Evolutionary conservation across 345 rosid genomes (phyloP).

Genomic region (Pistacia integerrima): DNA sequence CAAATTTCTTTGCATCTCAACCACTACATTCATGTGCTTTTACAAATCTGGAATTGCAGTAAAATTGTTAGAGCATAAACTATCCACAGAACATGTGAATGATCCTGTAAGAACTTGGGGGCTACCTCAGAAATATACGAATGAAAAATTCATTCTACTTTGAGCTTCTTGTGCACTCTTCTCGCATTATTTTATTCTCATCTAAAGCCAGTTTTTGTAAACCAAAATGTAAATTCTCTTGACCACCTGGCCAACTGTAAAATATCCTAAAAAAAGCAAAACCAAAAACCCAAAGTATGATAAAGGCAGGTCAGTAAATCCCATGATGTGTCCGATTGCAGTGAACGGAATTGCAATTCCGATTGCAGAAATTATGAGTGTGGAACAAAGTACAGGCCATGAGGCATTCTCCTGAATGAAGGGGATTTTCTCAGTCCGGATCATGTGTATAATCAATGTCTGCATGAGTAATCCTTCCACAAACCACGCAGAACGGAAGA

Average conservation of each 20-base stretch:
- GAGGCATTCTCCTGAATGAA: slow-evolving; percentile 63
- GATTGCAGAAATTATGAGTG: slow-evolving; percentile 49
- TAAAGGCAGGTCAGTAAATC: slow-evolving; percentile 45
- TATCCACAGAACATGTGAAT: not conserved
- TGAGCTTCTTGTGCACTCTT: not conserved
- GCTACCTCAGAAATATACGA: slow-evolving; percentile 26
- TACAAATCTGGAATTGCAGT: slow-evolving; percentile 12
- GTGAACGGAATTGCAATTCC: slow-evolving; percentile 57
- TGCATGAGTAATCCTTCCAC: slow-evolving; percentile 72
- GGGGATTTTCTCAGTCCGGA: slow-evolving; percentile 66
- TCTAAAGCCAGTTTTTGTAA: slow-evolving; percentile 56
- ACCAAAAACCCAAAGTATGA: slow-evolving; percentile 59
- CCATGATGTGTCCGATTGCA: slow-evolving; percentile 41
- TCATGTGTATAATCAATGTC: slow-evolving; percentile 62
- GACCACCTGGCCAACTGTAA: slow-evolving; percentile 59
- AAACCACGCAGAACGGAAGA: slow-evolving; percentile 63
- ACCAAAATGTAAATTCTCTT: slow-evolving; percentile 58
- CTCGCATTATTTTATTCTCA: not conserved
- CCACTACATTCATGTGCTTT: slow-evolving; percentile 22
- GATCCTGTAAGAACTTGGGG: slow-evolving; percentile 14
- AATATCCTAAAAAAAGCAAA: slow-evolving; percentile 59
- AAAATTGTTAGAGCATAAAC: slow-evolving; percentile 1
- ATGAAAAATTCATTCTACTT: not conserved
- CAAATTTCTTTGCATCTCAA: not conserved
- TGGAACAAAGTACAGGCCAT: slow-evolving; percentile 60